Percentiles rank a stretch among this genome's conserved stretches.
Evolutionary conservation across 2,329 filamentous ascomycete genomes (phyloP).

Genomic region (Trichophyton simii): DNA sequence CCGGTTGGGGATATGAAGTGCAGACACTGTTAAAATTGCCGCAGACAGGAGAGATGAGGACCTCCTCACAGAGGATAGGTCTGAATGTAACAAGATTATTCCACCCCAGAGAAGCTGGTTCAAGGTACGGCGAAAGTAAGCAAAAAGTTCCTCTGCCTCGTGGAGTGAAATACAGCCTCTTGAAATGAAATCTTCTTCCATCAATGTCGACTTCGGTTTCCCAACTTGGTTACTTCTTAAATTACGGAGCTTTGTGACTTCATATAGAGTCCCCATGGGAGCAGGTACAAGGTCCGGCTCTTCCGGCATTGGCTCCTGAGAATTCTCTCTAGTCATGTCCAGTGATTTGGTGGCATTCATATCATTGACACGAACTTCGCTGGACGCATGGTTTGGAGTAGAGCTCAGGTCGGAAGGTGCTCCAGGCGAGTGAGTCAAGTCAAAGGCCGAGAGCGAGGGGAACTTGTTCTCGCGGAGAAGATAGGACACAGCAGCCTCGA

Average conservation of each 20-base stretch:
- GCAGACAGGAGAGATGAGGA: slow-evolving; percentile 44
- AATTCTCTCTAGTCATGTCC: slow-evolving; percentile 37
- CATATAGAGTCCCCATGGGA: slow-evolving; percentile 43
- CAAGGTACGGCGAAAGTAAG: slow-evolving; percentile 39
- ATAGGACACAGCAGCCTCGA: slow-evolving; percentile 35
- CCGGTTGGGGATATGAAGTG: slow-evolving; percentile 45
- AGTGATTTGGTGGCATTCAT: slow-evolving; percentile 15
- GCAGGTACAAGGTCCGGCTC: slow-evolving; percentile 35
- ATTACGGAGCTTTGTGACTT: slow-evolving; percentile 40
- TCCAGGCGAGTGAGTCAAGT: slow-evolving; percentile 1
- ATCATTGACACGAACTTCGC: neutral
- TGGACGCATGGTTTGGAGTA: neutral
- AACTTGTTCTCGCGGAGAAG: slow-evolving; percentile 34
- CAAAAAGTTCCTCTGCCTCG: slow-evolving; percentile 42
- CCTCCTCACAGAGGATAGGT: slow-evolving; percentile 41
- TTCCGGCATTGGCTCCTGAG: slow-evolving; percentile 31
- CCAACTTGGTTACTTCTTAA: slow-evolving; percentile 28
- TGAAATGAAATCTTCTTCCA: slow-evolving; percentile 41
- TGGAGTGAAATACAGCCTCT: slow-evolving; percentile 35
- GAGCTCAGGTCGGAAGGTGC: slow-evolving; percentile 15
- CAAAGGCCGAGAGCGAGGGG: slow-evolving; percentile 23
- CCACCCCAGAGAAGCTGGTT: slow-evolving; percentile 43
- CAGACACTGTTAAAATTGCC: slow-evolving; percentile 45
- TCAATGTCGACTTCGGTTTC: slow-evolving; percentile 25
- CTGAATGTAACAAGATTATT: slow-evolving; percentile 39